Percentiles rank a stretch among this genome's conserved stretches.
These are phyloP conservation scores for Leishmania major DNA, from an alignment of 208 protist species.

Conservation along the genomic window DNA sequence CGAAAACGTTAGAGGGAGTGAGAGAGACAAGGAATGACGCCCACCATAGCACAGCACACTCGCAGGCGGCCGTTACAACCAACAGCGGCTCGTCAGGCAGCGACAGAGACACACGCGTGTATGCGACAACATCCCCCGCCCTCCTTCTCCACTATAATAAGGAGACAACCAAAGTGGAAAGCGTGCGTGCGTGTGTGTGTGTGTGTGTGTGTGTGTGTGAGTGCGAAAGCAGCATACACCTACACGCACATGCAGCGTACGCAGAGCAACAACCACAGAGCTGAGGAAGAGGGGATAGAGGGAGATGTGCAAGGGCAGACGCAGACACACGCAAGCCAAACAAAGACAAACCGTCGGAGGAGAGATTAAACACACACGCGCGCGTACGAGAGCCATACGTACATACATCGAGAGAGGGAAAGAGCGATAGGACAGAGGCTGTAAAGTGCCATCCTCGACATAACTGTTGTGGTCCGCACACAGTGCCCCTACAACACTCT, in stretches of 20 bases:
- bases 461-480: not conserved
- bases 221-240: not conserved
- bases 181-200: not conserved
- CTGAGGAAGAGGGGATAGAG: not conserved
- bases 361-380: not conserved
- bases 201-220: not conserved
- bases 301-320: not conserved
- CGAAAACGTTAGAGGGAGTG: not conserved
- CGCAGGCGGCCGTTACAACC: not conserved
- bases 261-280: not conserved
- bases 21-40: not conserved
- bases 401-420: constrained; percentile 11
- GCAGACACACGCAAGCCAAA: not conserved
- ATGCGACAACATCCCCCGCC: not conserved
- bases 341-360: not conserved
- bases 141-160: not conserved
- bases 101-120: not conserved
- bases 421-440: constrained; percentile 5
- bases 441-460: too few relatives aligned
- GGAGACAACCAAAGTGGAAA: not conserved
- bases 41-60: not conserved
- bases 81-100: not conserved
- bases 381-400: not conserved
- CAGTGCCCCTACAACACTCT: not conserved
- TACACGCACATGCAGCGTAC: not conserved